Conservation (phyloP, 768 basidiomycete genomes). For the Tylopilus plumbeoviolaceoides region DNA sequence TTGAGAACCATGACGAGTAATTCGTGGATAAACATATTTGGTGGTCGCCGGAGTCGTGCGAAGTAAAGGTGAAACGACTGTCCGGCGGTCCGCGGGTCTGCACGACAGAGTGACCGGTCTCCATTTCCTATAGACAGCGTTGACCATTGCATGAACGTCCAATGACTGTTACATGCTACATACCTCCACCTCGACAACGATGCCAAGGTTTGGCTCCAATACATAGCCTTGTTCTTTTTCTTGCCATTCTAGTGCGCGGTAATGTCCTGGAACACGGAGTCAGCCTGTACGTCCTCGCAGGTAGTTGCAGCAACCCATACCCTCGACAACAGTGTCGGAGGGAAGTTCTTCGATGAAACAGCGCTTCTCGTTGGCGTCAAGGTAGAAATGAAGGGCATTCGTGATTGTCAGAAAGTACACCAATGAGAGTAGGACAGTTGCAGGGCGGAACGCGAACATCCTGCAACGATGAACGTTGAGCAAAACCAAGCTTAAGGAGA, state of each 20-base stretch:
- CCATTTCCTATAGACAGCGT: slow-evolving; percentile 68
- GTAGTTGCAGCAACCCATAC: slow-evolving; percentile 37
- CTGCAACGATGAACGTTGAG: slow-evolving; percentile 6
- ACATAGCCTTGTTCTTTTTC: slow-evolving; percentile 65
- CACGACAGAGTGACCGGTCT: slow-evolving; percentile 74
- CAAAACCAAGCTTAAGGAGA: not conserved
- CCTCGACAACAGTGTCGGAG: slow-evolving; percentile 91
- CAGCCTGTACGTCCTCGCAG: not conserved
- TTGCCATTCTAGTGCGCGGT: slow-evolving; percentile 89
- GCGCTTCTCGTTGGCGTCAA: slow-evolving; percentile 88
- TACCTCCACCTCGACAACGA: slow-evolving; percentile 89
- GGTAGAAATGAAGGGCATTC: slow-evolving; percentile 92
- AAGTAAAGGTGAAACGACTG: slow-evolving; percentile 95
- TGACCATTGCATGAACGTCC: not conserved
- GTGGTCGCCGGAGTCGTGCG: slow-evolving; percentile 95
- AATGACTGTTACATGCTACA: slow-evolving; percentile 24
- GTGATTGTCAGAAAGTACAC: slow-evolving; percentile 41
- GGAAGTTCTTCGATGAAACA: slow-evolving; percentile 98
- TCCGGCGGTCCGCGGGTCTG: slow-evolving; percentile 88
- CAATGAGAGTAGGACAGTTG: slow-evolving; percentile 33
- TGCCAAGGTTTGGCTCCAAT: slow-evolving; percentile 74
- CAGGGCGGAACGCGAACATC: slow-evolving; percentile 25
- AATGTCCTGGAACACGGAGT: slow-evolving; percentile 63
- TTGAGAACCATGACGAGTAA: slow-evolving; percentile 84
- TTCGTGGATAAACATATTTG: slow-evolving; percentile 94